Percentiles rank a stretch among this genome's conserved stretches.
These are phyloP conservation scores for Colletotrichum musicola DNA, from an alignment of 2,329 filamentous ascomycete genomes.

Conservation along the genomic window DNA sequence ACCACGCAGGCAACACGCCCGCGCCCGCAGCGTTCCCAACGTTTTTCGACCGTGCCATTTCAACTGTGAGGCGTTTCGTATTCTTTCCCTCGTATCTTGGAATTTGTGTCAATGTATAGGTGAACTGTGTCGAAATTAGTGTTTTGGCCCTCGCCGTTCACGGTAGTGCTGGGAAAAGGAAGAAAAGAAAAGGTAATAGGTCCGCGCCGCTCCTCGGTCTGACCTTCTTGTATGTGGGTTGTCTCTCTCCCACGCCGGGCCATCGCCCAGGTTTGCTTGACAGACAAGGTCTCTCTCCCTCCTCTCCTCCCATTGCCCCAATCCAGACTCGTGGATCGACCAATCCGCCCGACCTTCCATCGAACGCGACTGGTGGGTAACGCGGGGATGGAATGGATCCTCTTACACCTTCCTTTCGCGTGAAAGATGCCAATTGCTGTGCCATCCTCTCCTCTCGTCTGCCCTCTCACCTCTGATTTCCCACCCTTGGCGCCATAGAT, in stretches of 20 bases:
- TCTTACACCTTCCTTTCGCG: conserved; percentile 39
- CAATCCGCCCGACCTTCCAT: conserved; percentile 17
- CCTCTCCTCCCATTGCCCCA: not conserved
- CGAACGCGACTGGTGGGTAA: conserved; percentile 28
- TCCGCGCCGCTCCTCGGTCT: not conserved
- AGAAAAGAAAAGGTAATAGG: too few species aligned
- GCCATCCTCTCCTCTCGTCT: conserved; percentile 3
- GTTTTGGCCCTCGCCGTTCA: too few species aligned
- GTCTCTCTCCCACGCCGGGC: not conserved
- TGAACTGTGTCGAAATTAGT: too few species aligned
- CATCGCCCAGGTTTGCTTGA: not conserved
- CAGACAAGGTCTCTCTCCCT: not conserved
- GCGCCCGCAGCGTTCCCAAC: not conserved
- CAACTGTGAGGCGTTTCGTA: too few species aligned
- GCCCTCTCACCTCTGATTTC: conserved; percentile 15
- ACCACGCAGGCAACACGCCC: not conserved
- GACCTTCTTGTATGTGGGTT: not conserved
- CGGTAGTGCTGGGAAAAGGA: too few species aligned
- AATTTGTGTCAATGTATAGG: too few species aligned
- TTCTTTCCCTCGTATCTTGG: too few species aligned
- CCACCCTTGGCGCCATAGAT: conserved; percentile 29
- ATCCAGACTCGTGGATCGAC: conserved; percentile 25
- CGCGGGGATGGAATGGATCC: conserved; percentile 35
- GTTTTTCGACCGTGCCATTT: too few species aligned
- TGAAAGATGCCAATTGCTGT: conserved; percentile 32